These are phyloP conservation scores for Beta macrorhiza DNA, from an alignment of 179 eudicot species.

Conservation along the genomic window DNA sequence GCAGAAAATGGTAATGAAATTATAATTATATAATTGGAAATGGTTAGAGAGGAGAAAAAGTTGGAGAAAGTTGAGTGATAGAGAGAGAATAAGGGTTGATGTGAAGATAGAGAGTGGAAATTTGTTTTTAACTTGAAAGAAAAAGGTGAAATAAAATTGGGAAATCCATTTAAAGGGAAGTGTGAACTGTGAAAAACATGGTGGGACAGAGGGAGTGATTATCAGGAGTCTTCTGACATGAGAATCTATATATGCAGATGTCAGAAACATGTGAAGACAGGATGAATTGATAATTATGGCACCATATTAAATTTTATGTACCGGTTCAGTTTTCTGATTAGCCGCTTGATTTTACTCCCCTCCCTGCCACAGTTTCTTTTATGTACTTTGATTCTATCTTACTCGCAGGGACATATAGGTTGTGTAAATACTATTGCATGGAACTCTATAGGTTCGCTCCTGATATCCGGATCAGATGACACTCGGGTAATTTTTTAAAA, in stretches of 20 bases:
- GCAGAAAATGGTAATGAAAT: too few relatives aligned
- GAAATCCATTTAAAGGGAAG: too few relatives aligned
- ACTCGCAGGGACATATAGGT: conserved; percentile 76
- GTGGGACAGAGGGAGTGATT: neutral
- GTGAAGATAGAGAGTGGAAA: too few relatives aligned
- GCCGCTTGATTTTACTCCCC: neutral
- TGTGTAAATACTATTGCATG: conserved; percentile 92
- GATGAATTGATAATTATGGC: neutral
- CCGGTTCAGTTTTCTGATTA: neutral
- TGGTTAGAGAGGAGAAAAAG: too few relatives aligned
- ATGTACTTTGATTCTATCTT: conserved; percentile 9
- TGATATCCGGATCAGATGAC: conserved; percentile 96
- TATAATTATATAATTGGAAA: too few relatives aligned
- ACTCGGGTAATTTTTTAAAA: conserved; percentile 51
- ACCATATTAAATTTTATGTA: neutral
- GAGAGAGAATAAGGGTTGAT: too few relatives aligned
- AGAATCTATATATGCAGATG: neutral
- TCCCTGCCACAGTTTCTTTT: neutral
- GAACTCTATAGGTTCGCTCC: conserved; percentile 84
- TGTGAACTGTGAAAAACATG: too few relatives aligned
- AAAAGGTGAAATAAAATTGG: too few relatives aligned
- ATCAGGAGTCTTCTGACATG: neutral
- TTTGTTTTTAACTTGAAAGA: too few relatives aligned
- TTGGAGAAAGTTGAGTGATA: too few relatives aligned
- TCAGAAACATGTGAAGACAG: neutral